Evolutionary conservation across 1,284 basidiomycete species (phyloP).

Genomic region (Vanrija sp.): DNA sequence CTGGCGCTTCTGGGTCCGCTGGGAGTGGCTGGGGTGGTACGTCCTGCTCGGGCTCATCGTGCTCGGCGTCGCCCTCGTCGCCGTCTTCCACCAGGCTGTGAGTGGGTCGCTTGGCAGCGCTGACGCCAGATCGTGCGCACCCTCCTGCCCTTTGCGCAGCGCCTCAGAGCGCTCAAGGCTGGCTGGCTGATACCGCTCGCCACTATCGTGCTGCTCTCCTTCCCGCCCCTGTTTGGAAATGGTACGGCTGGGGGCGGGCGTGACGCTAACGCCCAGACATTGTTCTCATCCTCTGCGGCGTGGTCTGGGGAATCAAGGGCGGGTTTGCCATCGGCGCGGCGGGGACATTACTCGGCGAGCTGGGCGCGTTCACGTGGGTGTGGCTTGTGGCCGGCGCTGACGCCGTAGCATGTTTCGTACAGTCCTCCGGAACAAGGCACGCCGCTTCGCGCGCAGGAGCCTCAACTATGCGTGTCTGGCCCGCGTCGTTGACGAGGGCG

Average conservation of each 20-base stretch:
- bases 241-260: constrained; percentile 15
- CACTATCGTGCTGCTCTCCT: constrained; percentile 46
- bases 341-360: constrained; percentile 42
- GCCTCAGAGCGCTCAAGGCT: constrained; percentile 17
- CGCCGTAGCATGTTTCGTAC: constrained; percentile 41
- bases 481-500: constrained; percentile 41
- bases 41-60: constrained; percentile 16
- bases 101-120: not conserved
- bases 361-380: constrained; percentile 34
- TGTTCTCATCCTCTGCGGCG: constrained; percentile 38
- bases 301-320: constrained; percentile 47
- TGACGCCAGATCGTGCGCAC: constrained; percentile 23
- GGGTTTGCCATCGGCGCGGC: constrained; percentile 41
- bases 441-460: constrained; percentile 39
- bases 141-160: constrained; percentile 26
- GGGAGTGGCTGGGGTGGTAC: constrained; percentile 29
- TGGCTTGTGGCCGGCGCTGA: not conserved
- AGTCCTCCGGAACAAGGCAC: constrained; percentile 34
- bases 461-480: constrained; percentile 46
- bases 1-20: constrained; percentile 32
- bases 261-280: constrained; percentile 21
- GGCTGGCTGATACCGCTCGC: constrained; percentile 42
- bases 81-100: constrained; percentile 31
- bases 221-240: constrained; percentile 48
- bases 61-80: constrained; percentile 21